phyloP scores from a whole-genome alignment of 2,329 filamentous ascomycete genomes.

The Coniochaeta prunicola region DNA sequence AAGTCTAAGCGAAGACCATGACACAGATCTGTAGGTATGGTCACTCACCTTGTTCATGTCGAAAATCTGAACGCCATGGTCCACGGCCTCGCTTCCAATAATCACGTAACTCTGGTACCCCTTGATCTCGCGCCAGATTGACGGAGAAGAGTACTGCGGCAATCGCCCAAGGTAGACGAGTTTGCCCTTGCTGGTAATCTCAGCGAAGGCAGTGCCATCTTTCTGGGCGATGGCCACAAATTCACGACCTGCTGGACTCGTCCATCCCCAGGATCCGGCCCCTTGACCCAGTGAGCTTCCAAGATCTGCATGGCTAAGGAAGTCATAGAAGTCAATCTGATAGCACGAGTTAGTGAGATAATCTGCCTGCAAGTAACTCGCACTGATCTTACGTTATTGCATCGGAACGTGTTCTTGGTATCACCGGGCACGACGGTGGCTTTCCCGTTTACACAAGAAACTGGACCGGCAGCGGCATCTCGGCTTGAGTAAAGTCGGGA shows the following conservation, averaged over 20 bases:
- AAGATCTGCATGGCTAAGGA: conserved; percentile 44
- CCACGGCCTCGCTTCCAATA: conserved; percentile 32
- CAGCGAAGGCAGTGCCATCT: conserved; percentile 43
- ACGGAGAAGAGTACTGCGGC: conserved; percentile 28
- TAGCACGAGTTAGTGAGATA: background rate
- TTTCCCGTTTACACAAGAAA: background rate
- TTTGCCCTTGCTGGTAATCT: conserved; percentile 34
- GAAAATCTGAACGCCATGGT: conserved; percentile 56
- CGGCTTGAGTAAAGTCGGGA: background rate
- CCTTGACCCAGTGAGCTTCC: conserved; percentile 32
- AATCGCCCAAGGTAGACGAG: conserved; percentile 39
- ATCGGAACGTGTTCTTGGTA: conserved; percentile 37
- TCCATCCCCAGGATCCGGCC: conserved; percentile 39
- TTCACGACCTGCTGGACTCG: conserved; percentile 37
- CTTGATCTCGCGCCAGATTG: conserved; percentile 33
- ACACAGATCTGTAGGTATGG: background rate
- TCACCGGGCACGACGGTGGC: conserved; percentile 28
- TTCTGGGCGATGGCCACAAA: conserved; percentile 40
- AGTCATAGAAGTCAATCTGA: conserved; percentile 45
- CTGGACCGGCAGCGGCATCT: background rate
- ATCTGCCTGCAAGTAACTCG: background rate
- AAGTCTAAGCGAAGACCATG: background rate
- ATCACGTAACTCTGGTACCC: conserved; percentile 33
- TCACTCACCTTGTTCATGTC: conserved; percentile 49
- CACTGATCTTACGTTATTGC: conserved; percentile 32